phyloP scores from a whole-genome alignment of 495 filamentous ascomycete genomes.

The Lichenothelia convexa region DNA sequence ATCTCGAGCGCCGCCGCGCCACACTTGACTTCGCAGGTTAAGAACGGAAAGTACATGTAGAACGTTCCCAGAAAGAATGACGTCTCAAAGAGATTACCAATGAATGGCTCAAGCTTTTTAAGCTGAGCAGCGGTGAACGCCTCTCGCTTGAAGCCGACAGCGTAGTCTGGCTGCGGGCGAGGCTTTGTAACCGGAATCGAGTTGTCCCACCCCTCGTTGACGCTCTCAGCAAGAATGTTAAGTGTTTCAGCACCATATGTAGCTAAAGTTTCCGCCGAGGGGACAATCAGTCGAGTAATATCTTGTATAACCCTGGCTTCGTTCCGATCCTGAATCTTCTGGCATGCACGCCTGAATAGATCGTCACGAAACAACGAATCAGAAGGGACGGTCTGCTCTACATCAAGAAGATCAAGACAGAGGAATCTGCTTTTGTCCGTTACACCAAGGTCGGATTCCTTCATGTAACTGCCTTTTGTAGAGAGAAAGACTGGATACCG shows the following conservation, averaged over 20 bases:
- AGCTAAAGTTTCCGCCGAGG: conserved; percentile 3
- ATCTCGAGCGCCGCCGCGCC: conserved; percentile 18
- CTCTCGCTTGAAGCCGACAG: conserved; percentile 14
- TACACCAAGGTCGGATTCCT: conserved; percentile 16
- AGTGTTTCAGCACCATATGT: conserved; percentile 11
- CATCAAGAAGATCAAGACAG: conserved; percentile 17
- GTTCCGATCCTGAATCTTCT: conserved; percentile 3
- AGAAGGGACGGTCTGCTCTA: conserved; percentile 16
- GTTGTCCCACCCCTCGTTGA: conserved; percentile 27
- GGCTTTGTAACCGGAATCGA: conserved; percentile 17
- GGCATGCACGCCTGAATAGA: conserved; percentile 2
- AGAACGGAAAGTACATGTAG: conserved; percentile 24
- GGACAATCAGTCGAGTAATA: conserved; percentile 2
- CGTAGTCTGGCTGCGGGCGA: conserved; percentile 27
- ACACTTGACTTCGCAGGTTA: conserved; percentile 23
- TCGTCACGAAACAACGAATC: conserved; percentile 20
- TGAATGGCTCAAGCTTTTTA: conserved; percentile 4
- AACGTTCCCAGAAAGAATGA: conserved; percentile 24
- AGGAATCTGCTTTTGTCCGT: conserved; percentile 12
- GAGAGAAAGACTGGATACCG: conserved; percentile 22
- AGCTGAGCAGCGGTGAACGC: conserved; percentile 9
- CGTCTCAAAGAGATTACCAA: conserved; percentile 3
- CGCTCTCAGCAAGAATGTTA: conserved; percentile 20
- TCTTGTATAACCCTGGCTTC: conserved; percentile 6
- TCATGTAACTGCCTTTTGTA: conserved; percentile 24